These are phyloP conservation scores for Globisporangium spinosum DNA, from an alignment of 352 stramenopile species.

Conservation along the genomic window DNA sequence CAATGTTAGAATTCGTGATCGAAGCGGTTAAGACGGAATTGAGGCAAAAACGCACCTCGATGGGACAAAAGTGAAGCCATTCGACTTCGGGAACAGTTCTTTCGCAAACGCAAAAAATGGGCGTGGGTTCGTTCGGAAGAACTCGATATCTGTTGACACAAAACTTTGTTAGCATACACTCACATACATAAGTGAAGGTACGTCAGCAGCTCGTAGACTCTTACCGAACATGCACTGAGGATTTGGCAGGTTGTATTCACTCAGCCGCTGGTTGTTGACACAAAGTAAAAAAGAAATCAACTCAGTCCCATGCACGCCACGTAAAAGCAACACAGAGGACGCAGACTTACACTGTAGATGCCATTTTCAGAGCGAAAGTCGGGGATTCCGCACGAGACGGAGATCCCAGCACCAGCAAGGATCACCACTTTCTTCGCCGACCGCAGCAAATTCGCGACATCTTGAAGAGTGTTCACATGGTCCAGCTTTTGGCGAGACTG, in stretches of 20 bases:
- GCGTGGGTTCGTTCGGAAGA: constrained; percentile 93
- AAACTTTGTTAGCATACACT: background rate
- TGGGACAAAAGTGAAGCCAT: constrained; percentile 80
- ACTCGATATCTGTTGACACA: constrained; percentile 91
- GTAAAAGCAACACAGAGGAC: background rate
- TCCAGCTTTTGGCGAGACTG: constrained; percentile 47
- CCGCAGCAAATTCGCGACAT: constrained; percentile 69
- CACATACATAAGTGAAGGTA: background rate
- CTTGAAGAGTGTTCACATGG: constrained; percentile 61
- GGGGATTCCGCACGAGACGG: constrained; percentile 96
- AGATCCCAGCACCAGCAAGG: constrained; percentile 93
- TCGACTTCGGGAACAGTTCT: constrained; percentile 77
- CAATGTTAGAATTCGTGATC: background rate
- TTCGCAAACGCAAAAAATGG: constrained; percentile 98
- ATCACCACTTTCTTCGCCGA: constrained; percentile 90
- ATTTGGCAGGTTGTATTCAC: constrained; percentile 81
- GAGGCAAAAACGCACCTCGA: constrained; percentile 29
- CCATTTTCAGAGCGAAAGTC: constrained; percentile 96
- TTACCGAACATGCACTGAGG: constrained; percentile 86
- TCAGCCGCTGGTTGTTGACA: constrained; percentile 41
- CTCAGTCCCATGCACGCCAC: background rate
- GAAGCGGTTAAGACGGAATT: background rate
- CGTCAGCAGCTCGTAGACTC: background rate
- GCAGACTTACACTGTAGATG: constrained; percentile 84
- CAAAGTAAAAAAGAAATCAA: background rate